Base-by-base conservation (phyloP, 768 basidiomycete species). In the Lactarius hatsudake region DNA sequence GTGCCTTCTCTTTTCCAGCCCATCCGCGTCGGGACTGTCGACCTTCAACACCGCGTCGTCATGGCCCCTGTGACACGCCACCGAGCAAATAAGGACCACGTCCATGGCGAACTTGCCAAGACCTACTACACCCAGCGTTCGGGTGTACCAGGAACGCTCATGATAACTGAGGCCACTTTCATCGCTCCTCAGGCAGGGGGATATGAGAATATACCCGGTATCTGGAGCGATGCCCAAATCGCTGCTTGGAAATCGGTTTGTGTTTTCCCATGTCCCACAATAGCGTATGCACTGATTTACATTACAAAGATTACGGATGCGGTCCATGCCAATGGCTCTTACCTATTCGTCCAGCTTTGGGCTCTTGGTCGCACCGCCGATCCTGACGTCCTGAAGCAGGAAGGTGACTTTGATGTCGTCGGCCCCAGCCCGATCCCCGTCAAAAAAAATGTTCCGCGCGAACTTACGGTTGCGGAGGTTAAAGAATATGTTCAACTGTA, bases 181-280 rank as follows among this genome's bases (percentile, higher is more conserved):
- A 82, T 90, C 58, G 79, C 82, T 0, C 73, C 75, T 1, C 71
- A 80, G 17, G 85, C 86, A 0, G 84, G 82, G 3, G 87, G 86
- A 1, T 78, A 75, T 51, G 59, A 65, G 1, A 75, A 84, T 63
- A 80, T 83, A 0, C 90, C 89, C 1, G 90, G 89, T 0, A 84
- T 90, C 62, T 90, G 83, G 79, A 84, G 74, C n/a, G 73, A 81
- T 3, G 84, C 82, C 28, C 90, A 93, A 69, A 81, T 81, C 36
- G 66, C 72, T 10, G 79, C 70, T 0, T 87, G 86, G 86, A 84
- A 82, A 70, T 70, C 74, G 71, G 82, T 82, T 38, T 23, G 65
- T 68, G 28, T 9, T 42, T 17, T 43, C 28, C n/a, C 5, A 10
- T 18, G 2, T 26, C 8, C 32, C 13, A 38, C 60, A 1, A 18